Percentiles rank a stretch among this genome's conserved stretches.
Conservation (phyloP, 2,329 filamentous ascomycete genomes). For the Monosporascus cannonballus region DNA sequence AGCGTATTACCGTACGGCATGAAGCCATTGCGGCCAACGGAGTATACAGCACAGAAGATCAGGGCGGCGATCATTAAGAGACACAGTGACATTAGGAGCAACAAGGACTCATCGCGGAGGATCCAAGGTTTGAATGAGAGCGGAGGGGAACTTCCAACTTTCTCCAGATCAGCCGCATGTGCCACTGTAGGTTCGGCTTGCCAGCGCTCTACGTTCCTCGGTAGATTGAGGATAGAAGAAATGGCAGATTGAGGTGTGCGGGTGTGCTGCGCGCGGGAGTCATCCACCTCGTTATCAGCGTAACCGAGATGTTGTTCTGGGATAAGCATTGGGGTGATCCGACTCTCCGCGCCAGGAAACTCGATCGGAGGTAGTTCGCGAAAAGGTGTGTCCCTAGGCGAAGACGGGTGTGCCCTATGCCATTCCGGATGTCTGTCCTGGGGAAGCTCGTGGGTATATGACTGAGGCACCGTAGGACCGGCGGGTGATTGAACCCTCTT, state of each 20-base stretch:
- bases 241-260: background rate
- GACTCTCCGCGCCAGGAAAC: background rate
- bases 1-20: slow-evolving; percentile 60
- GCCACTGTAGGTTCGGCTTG: slow-evolving; percentile 12
- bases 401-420: background rate
- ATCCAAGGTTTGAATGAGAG: slow-evolving; percentile 68
- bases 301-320: background rate
- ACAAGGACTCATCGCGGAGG: slow-evolving; percentile 60
- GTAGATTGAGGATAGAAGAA: slow-evolving; percentile 8
- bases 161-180: slow-evolving; percentile 27
- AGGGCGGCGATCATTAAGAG: slow-evolving; percentile 66
- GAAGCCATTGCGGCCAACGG: slow-evolving; percentile 56
- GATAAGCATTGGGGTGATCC: background rate
- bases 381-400: background rate
- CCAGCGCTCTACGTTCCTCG: slow-evolving; percentile 25
- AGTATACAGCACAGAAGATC: slow-evolving; percentile 67
- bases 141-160: slow-evolving; percentile 35
- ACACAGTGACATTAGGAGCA: slow-evolving; percentile 54
- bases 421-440: background rate
- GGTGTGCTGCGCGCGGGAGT: slow-evolving; percentile 5
- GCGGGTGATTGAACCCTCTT: background rate
- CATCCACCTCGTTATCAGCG: background rate
- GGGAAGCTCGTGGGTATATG: background rate
- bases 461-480: background rate
- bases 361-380: background rate